Conservation (phyloP, 2,329 filamentous ascomycete species). For the Aspergillus calidoustus region DNA sequence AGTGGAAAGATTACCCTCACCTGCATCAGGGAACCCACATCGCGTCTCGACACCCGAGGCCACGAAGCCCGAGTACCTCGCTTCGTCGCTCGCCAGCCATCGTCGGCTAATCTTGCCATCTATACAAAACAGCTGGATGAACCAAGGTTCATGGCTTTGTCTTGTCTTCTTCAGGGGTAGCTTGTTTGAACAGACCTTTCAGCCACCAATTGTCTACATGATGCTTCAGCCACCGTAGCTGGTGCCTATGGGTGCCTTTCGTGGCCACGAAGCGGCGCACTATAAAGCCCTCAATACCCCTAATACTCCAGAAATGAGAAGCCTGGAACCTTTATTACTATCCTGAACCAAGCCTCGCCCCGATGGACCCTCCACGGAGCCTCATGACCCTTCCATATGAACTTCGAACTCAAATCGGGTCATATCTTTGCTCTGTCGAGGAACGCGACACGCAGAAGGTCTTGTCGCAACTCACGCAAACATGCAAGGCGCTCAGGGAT, state of each 20-base stretch:
- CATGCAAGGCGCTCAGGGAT: too few species aligned
- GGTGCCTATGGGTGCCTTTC: not conserved
- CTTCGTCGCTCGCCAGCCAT: not conserved
- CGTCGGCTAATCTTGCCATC: not conserved
- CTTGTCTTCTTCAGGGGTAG: not conserved
- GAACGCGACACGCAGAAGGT: too few species aligned
- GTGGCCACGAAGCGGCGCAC: not conserved
- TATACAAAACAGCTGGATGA: not conserved
- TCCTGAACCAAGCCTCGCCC: too few species aligned
- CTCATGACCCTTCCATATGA: too few species aligned
- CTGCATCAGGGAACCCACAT: not conserved
- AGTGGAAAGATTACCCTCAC: not conserved
- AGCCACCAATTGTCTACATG: not conserved
- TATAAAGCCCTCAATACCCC: not conserved
- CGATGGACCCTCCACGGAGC: too few species aligned
- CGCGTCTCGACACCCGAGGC: not conserved
- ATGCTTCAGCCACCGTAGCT: not conserved
- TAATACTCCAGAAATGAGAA: not conserved
- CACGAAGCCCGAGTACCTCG: not conserved
- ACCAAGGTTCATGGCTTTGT: not conserved
- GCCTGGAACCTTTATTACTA: too few species aligned
- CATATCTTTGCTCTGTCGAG: too few species aligned
- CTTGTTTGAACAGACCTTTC: not conserved
- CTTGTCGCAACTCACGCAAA: too few species aligned
- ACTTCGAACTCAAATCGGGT: too few species aligned